Base-by-base conservation (phyloP, 345 rosid genomes). In the Eucalyptus camaldulensis region DNA sequence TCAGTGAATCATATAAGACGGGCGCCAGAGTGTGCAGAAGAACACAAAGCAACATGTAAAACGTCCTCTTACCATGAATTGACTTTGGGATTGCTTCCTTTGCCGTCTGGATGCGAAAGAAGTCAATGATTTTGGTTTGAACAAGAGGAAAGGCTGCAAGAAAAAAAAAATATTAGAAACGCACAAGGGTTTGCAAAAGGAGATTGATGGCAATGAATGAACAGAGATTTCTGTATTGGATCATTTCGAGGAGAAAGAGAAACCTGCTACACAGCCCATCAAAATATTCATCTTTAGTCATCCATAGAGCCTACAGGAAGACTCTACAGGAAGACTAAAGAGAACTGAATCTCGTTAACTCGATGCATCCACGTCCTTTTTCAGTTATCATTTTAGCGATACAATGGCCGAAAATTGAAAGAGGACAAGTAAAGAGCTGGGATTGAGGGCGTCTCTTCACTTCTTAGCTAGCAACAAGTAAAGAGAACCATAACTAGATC, bases 51-150 rank as follows among this genome's bases (percentile, higher is more conserved):
- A 2, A 80, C 72, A 76, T 37, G 27, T 27, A 27, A 56, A 27
- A 16, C 76, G 14, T 31, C 31, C 7, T 49, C 80, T 87, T 89
- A 95, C 98, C 95, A 89, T 93, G 91, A 89, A 13, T 88, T 67
- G 87, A 87, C 58, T 76, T 90, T 27, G 89, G 88, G 43, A 88
- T 47, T 19, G 89, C 37, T 44, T 88, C 92, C 4, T 89, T 29
- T 1, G 95, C 67, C 90, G 94, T 92, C 92, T 94, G 96, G 90
- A 97, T 96, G 88, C 96, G 95, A 86, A 97, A 97, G 89, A 96
- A 97, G 88, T 97, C 98, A 29, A 96, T 88, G 25, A 97, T 96
- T 85, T 95, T 97, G 89, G 96, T 96, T 92, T 97, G 99, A 88
- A 94, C 92, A 31, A 95, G 95, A 83, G 98, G 96, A 81, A 96